Base-by-base conservation (phyloP, 306 rosid species). In the Prunus mira region DNA sequence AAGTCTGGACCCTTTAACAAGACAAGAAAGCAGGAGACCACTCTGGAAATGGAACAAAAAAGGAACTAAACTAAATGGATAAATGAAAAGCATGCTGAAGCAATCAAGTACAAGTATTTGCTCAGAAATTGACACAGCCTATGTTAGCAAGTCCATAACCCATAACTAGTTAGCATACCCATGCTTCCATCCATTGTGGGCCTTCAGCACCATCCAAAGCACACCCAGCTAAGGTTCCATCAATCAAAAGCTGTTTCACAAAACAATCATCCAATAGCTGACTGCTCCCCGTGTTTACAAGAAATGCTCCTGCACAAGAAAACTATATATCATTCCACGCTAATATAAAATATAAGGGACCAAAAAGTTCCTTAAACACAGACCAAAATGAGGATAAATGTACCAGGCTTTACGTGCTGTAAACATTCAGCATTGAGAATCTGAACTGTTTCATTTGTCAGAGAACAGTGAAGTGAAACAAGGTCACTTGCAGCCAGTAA, bases 161-260 rank as follows among this genome's bases (percentile, higher is more conserved):
- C 12, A 24, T 52, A 63, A 58, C 61, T 72, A 82, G 69, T 71
- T 79, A 73, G 80, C 86, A 57, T 88, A 96, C 99, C 99, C 99
- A 96, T 86, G 99, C 98, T 91, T 96, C 99, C 99, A 96, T 96
- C 99, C 99, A 96, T 76, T 96, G 99, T 34, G 98, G 98, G 64
- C 99, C 99, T 85, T 96, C 99, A 45, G 97, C 99, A 50, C 99
- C 99, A 81, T 96, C 99, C 76, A 96, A 90, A 75, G 99, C 99
- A 89, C 96, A 89, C 63, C 99, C 99, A 75, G 97, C 99, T 79
- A 96, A 76, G 84, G 96, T 91, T 87, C 90, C 99, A 79, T 96
- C 99, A 84, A 96, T 96, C 81, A 96, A 78, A 67, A 96, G 97
- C 86, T 96, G 98, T 88, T 96, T 96, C 76, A 96, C 96, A 69